phyloP scores from a whole-genome alignment of 345 rosid species.

The Ricinus communis region DNA sequence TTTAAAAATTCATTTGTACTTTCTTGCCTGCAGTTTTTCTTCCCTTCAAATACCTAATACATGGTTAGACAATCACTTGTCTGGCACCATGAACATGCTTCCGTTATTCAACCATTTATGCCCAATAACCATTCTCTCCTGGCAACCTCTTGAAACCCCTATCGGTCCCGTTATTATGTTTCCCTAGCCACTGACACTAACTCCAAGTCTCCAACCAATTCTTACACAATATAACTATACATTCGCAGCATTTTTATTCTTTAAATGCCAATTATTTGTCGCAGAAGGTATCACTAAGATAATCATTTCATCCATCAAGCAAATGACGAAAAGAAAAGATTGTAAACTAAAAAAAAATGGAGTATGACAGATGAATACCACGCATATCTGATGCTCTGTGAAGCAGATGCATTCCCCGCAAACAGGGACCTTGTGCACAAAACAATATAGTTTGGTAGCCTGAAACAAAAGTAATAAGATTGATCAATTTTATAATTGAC shows the following conservation, averaged over 20 bases:
- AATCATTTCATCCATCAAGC: not conserved
- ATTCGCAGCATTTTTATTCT: not conserved
- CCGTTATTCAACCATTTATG: not conserved
- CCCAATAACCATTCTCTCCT: not conserved
- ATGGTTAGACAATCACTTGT: too few species aligned
- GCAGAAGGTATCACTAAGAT: not conserved
- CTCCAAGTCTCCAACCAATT: not conserved
- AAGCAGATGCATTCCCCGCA: constrained; percentile 97
- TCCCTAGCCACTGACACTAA: not conserved
- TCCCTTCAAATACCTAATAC: too few species aligned
- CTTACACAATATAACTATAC: not conserved
- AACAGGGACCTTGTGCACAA: constrained; percentile 96
- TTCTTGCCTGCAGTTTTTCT: too few species aligned
- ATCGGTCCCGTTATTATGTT: not conserved
- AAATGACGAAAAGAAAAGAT: not conserved
- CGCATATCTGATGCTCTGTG: constrained; percentile 93
- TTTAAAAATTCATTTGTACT: too few species aligned
- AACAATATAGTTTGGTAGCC: constrained; percentile 97
- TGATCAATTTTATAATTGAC: not conserved
- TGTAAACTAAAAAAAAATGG: not conserved
- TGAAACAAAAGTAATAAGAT: too few species aligned
- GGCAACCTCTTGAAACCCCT: too few species aligned
- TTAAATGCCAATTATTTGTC: not conserved
- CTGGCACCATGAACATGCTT: too few species aligned
- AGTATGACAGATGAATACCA: constrained; percentile 42